Percentiles rank a stretch among this genome's conserved stretches.
phyloP scores from a whole-genome alignment of 2,329 filamentous ascomycete species.

The Fusarium protoensiforme region DNA sequence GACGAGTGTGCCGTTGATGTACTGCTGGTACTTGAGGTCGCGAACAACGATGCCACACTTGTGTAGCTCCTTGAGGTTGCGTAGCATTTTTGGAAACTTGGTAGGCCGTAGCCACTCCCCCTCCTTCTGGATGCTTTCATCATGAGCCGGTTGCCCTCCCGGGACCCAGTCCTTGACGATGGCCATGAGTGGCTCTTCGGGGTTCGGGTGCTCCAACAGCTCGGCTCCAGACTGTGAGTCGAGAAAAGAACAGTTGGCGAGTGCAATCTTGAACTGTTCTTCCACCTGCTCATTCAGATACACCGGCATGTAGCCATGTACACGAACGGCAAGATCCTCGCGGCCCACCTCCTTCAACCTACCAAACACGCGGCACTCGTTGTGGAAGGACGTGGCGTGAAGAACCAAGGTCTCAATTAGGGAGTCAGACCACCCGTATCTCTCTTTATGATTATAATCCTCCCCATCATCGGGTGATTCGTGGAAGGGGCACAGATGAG shows the following conservation, averaged over 20 bases:
- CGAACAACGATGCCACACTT: slow-evolving; percentile 15
- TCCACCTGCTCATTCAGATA: not conserved
- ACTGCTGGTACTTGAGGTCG: slow-evolving; percentile 10
- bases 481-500: not conserved
- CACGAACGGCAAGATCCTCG: slow-evolving; percentile 8
- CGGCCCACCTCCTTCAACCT: slow-evolving; percentile 15
- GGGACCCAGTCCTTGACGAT: slow-evolving; percentile 25
- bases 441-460: not conserved
- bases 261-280: not conserved
- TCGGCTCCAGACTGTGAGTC: not conserved
- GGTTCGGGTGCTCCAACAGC: not conserved
- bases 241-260: not conserved
- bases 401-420: not conserved
- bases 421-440: not conserved
- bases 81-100: slow-evolving; percentile 6
- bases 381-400: slow-evolving; percentile 9
- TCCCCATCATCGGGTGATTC: not conserved
- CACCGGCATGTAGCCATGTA: slow-evolving; percentile 9
- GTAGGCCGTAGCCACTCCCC: not conserved
- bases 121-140: not conserved
- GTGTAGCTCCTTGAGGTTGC: slow-evolving; percentile 4
- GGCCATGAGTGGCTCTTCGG: not conserved
- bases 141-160: not conserved
- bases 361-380: slow-evolving; percentile 23
- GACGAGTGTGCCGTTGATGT: not conserved